Conservation (phyloP, 140 eudicot genomes). For the Anethum foeniculum region DNA sequence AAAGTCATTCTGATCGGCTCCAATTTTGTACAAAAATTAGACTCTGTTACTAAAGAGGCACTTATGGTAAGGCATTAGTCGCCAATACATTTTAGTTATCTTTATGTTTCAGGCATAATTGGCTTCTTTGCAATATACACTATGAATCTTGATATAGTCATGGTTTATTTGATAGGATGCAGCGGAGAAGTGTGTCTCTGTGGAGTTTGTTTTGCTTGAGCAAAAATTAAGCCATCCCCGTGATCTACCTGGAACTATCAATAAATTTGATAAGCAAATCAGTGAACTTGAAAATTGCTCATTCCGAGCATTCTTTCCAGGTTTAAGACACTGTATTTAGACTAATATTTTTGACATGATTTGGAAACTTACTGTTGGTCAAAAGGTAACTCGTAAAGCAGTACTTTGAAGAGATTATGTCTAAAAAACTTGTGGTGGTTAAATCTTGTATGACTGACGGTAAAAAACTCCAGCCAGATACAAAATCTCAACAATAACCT, state of each 20-base stretch:
- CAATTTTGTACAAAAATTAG: constrained; percentile 38
- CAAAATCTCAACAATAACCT: too few species aligned
- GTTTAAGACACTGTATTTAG: constrained; percentile 20
- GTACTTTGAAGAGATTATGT: not conserved
- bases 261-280: constrained; percentile 48
- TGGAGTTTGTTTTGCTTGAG: constrained; percentile 69
- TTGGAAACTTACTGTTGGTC: not conserved
- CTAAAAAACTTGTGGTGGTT: not conserved
- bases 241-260: constrained; percentile 43
- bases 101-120: constrained; percentile 4
- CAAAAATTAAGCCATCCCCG: constrained; percentile 37
- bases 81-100: not conserved
- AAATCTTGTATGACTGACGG: not conserved
- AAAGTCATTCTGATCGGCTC: constrained; percentile 66
- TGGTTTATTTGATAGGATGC: constrained; percentile 60
- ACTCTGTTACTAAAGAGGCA: constrained; percentile 40
- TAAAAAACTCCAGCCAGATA: not conserved
- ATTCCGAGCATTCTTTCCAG: constrained; percentile 51
- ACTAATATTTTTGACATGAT: not conserved
- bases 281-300: constrained; percentile 84
- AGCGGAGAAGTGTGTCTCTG: constrained; percentile 59
- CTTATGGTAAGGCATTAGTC: constrained; percentile 44
- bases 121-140: not conserved
- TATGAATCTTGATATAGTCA: not conserved
- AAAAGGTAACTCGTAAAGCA: not conserved